Conservation (phyloP, 495 filamentous ascomycete genomes). For the Daldinia vernicosa region DNA sequence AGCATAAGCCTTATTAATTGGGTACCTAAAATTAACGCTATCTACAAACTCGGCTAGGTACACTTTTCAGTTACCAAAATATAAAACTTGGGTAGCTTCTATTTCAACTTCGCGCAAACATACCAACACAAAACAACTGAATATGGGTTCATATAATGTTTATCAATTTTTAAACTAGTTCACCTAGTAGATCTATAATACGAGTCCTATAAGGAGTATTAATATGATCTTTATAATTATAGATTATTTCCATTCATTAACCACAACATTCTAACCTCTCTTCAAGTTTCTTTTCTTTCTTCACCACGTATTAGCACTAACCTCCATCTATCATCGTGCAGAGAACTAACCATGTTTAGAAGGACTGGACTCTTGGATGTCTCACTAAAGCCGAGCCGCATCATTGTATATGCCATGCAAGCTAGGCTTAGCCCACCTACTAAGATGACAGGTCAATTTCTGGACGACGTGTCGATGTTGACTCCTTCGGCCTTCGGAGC, state of each 20-base stretch:
- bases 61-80: too few species aligned
- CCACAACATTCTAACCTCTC: not conserved
- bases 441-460: not conserved
- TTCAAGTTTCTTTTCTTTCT: not conserved
- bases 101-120: too few species aligned
- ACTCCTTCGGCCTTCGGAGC: conserved; percentile 3
- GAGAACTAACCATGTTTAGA: conserved; percentile 5
- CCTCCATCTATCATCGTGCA: not conserved
- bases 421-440: not conserved
- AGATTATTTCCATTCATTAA: too few species aligned
- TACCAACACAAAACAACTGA: too few species aligned
- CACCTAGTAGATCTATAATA: too few species aligned
- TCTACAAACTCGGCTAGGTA: too few species aligned
- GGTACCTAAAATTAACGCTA: not conserved
- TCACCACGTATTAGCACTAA: not conserved
- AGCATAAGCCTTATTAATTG: conserved; percentile 1
- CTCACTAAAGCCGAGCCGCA: not conserved
- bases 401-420: not conserved
- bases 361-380: not conserved
- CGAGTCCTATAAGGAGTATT: too few species aligned
- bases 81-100: too few species aligned
- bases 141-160: too few species aligned
- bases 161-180: too few species aligned
- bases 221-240: too few species aligned
- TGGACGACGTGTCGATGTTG: not conserved